Conservation (phyloP, 169 alveolate species). For the Cryptosporidium canis region DNA sequence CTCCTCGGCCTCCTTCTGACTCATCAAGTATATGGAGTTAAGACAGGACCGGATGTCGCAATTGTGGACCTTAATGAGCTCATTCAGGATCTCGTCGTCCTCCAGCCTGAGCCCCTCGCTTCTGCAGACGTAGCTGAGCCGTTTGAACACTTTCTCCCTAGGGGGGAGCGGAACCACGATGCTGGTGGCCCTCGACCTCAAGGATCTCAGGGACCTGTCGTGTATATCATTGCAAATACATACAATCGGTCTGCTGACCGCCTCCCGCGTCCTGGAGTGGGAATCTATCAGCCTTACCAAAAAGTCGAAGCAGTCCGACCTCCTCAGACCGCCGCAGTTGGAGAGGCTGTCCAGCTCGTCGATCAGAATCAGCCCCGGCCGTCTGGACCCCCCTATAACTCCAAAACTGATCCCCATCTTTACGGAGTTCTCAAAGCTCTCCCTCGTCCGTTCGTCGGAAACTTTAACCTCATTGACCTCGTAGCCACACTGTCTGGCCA, state of each 20-base stretch:
- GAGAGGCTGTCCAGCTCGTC: slow-evolving; percentile 83
- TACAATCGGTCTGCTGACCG: slow-evolving; percentile 81
- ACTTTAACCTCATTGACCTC: slow-evolving; percentile 77
- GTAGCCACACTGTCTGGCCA: slow-evolving; percentile 83
- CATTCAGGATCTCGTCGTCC: slow-evolving; percentile 55
- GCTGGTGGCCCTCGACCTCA: slow-evolving; percentile 78
- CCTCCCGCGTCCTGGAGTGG: slow-evolving; percentile 65
- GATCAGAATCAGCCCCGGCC: slow-evolving; percentile 81
- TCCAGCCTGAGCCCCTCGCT: slow-evolving; percentile 78
- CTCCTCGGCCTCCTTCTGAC: slow-evolving; percentile 9
- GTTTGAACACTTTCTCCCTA: slow-evolving; percentile 73
- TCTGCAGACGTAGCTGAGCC: slow-evolving; percentile 75
- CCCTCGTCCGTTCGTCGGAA: slow-evolving; percentile 80
- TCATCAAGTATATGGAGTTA: slow-evolving; percentile 34
- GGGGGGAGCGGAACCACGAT: slow-evolving; percentile 77
- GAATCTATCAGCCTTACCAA: slow-evolving; percentile 64
- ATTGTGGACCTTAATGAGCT: slow-evolving; percentile 14
- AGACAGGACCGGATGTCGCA: slow-evolving; percentile 47
- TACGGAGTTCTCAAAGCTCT: slow-evolving; percentile 76
- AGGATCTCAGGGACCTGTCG: slow-evolving; percentile 77
- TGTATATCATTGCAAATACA: slow-evolving; percentile 82
- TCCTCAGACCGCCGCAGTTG: slow-evolving; percentile 25
- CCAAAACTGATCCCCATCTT: slow-evolving; percentile 74
- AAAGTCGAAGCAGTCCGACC: slow-evolving; percentile 1
- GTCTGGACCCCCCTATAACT: slow-evolving; percentile 65